Base-by-base conservation (phyloP, 2,329 filamentous ascomycete species). In the Pyrenophora graminea region DNA sequence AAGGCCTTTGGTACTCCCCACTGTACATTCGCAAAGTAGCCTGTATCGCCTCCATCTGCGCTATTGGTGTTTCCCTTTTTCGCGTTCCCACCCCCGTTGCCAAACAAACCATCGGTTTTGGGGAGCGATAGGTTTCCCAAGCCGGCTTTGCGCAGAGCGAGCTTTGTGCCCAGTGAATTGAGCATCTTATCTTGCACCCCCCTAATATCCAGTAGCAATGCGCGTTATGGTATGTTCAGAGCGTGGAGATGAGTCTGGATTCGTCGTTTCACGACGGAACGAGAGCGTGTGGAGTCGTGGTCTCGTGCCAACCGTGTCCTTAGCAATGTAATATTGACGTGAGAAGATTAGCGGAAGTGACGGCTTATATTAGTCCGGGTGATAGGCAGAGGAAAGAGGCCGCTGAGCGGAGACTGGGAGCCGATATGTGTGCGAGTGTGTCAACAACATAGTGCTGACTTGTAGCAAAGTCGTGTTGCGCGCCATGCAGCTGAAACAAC, bases 141-240 rank as follows among this genome's bases (percentile, higher is more conserved):
- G 64, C 83, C 82, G 43, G 77, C 77, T 65, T 82, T 84, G 58
- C 77, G 82, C 59, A 85, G 75, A 54, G 82, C 83, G 57, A 85
- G 71, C 69, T 85, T 85, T 39, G 82, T 82, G 13, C 79, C 78
- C 49, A 85, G 71, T 57, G 75, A 80, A 61, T 79, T 78, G 64
- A 85, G 78, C 82, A 85, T 85, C 47, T 36, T 46, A 32, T 33
- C 43, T 40, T 42, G n/a, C 34, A 3, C 18, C 39, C 13, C 5
- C 10, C 32, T 33, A 31, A 21, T 23, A 5, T 45, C 32, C 25
- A 37, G 36, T 9, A 15, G 18, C 5, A 32, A 39, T 23, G 27
- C 42, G 44, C 31, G 27, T 36, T 30, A 27, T 43, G 21, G 45
- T n/a, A 39, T 34, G 30, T 25, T 6, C 25, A 39, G 17, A 13